These are phyloP conservation scores for Tuber borchii DNA, from an alignment of 495 filamentous ascomycete species.

Conservation along the genomic window DNA sequence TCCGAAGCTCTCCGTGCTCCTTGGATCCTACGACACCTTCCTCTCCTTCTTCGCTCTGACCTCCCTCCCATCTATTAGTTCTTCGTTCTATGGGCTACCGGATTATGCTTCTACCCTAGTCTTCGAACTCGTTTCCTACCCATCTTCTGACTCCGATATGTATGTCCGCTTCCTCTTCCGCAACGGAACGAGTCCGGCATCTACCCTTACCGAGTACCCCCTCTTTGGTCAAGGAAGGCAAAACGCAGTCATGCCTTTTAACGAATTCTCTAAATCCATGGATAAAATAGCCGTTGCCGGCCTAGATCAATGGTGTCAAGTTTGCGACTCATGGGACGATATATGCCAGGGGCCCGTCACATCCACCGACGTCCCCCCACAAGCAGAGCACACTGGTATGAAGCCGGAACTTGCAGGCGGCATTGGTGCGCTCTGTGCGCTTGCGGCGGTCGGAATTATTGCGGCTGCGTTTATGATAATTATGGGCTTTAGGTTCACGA, in stretches of 20 bases:
- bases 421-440: constrained; percentile 47
- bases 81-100: constrained; percentile 63
- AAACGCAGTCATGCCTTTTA: constrained; percentile 53
- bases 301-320: constrained; percentile 60
- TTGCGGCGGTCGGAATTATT: constrained; percentile 45
- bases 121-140: constrained; percentile 68
- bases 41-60: constrained; percentile 68
- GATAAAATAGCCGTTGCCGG: constrained; percentile 55
- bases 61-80: constrained; percentile 50
- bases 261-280: constrained; percentile 57
- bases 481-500: constrained; percentile 32
- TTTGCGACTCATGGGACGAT: constrained; percentile 58
- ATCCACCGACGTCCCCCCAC: neutral
- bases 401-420: constrained; percentile 48
- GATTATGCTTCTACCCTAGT: constrained; percentile 62
- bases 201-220: constrained; percentile 53
- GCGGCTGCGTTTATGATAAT: constrained; percentile 38
- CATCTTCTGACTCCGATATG: constrained; percentile 48
- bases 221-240: constrained; percentile 57
- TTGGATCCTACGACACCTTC: constrained; percentile 66
- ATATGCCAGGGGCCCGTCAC: constrained; percentile 50
- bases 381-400: neutral
- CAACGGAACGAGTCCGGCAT: constrained; percentile 60
- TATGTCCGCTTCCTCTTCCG: constrained; percentile 69
- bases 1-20: constrained; percentile 56